Conservation (phyloP, 805 yeast species). For the Yarrowia porcina region DNA sequence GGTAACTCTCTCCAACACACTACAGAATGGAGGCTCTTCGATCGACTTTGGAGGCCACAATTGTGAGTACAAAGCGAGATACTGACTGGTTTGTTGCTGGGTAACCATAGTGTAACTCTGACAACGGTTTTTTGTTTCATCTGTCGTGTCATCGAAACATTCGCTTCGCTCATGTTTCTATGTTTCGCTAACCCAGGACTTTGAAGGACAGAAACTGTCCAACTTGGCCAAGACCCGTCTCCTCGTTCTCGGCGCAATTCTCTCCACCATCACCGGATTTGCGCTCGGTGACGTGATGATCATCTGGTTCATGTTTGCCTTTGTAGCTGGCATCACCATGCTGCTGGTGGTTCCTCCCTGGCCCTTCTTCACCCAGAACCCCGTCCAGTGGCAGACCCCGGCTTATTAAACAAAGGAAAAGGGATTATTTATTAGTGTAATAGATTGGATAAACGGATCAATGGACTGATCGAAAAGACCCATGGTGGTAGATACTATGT, state of each 20-base stretch:
- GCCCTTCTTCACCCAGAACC: constrained; percentile 16
- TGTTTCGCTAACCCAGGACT: constrained; percentile 25
- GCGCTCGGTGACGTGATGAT: constrained; percentile 16
- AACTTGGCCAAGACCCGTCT: neutral
- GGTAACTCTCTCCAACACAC: neutral
- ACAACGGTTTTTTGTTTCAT: too few species aligned
- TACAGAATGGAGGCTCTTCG: constrained; percentile 12
- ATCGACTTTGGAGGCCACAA: constrained; percentile 25
- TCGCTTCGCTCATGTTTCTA: too few species aligned
- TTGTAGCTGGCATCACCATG: constrained; percentile 14
- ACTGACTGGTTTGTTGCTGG: too few species aligned
- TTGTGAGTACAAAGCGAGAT: too few species aligned
- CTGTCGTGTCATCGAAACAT: too few species aligned
- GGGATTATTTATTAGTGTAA: neutral
- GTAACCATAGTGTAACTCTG: too few species aligned
- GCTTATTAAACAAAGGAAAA: neutral
- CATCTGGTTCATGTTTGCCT: constrained; percentile 23
- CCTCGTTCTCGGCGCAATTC: constrained; percentile 18
- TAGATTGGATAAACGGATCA: neutral
- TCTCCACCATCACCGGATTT: constrained; percentile 7
- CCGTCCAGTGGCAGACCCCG: constrained; percentile 25
- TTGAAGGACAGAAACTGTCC: constrained; percentile 24
- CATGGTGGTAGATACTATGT: too few species aligned
- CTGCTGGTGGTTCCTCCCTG: constrained; percentile 21
- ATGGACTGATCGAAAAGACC: too few species aligned